A percentile compares a stretch with the other conserved stretches of the same genome.
phyloP scores from a whole-genome alignment of 2,329 filamentous ascomycete genomes.

The Calonectria crousiana region DNA sequence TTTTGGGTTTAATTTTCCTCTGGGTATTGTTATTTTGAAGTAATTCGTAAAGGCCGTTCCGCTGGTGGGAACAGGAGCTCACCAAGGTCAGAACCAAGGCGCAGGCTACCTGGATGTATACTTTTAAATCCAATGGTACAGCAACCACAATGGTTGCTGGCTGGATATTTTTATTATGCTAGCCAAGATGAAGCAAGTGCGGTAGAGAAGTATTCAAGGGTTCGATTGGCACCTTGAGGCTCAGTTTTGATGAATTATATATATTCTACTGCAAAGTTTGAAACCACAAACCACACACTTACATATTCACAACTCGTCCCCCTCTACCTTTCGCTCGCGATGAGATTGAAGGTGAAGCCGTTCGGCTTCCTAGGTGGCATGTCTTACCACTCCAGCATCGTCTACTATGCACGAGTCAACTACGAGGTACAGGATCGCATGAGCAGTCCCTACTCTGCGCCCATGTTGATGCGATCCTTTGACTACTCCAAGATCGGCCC shows the following conservation, averaged over 20 bases:
- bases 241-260: not conserved
- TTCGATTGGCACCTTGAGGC: too few relatives aligned
- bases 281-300: not conserved
- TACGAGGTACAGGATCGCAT: not conserved
- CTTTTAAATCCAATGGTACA: too few relatives aligned
- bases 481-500: not conserved
- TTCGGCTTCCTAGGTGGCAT: conserved; percentile 9
- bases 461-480: conserved; percentile 7
- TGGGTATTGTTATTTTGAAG: too few relatives aligned
- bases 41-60: too few relatives aligned
- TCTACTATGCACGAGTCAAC: conserved; percentile 9
- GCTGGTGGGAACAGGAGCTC: too few relatives aligned
- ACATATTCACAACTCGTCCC: not conserved
- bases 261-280: not conserved
- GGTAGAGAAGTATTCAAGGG: too few relatives aligned
- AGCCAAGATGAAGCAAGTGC: too few relatives aligned
- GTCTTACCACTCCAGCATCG: conserved; percentile 17
- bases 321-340: not conserved
- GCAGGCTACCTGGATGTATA: too few relatives aligned
- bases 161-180: too few relatives aligned
- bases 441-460: not conserved
- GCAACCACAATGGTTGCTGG: too few relatives aligned
- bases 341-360: conserved; percentile 18
- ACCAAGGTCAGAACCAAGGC: too few relatives aligned
- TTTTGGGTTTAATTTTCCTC: too few relatives aligned